phyloP scores from a whole-genome alignment of 805 yeast species.

The Saccharomycopsis fibuligera region DNA sequence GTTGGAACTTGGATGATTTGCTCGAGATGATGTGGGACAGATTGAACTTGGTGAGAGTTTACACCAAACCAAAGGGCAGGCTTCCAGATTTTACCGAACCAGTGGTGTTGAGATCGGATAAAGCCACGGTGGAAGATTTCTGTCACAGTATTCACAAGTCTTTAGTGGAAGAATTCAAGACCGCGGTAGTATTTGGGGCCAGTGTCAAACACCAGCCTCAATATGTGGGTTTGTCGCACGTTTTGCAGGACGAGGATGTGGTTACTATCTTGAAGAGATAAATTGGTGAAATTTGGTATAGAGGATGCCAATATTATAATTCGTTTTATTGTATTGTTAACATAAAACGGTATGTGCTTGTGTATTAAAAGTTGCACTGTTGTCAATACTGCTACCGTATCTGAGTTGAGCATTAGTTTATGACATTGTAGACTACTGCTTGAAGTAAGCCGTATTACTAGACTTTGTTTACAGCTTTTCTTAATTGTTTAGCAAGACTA shows the following conservation, averaged over 20 bases:
- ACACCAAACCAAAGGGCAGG: slow-evolving; percentile 93
- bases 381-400: too few relatives aligned
- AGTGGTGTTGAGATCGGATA: slow-evolving; percentile 77
- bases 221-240: slow-evolving; percentile 82
- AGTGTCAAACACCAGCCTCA: slow-evolving; percentile 98
- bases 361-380: too few relatives aligned
- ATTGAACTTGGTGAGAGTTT: slow-evolving; percentile 85
- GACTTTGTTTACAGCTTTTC: too few relatives aligned
- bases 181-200: slow-evolving; percentile 87
- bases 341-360: too few relatives aligned
- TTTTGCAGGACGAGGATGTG: slow-evolving; percentile 91
- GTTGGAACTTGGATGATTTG: slow-evolving; percentile 95
- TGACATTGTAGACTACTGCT: too few relatives aligned
- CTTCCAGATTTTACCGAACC: slow-evolving; percentile 95
- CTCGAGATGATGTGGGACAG: slow-evolving; percentile 94
- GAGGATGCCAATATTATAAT: too few relatives aligned
- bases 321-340: too few relatives aligned
- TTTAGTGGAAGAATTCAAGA: slow-evolving; percentile 86
- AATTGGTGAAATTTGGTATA: too few relatives aligned
- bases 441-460: too few relatives aligned
- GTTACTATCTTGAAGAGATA: slow-evolving; percentile 83
- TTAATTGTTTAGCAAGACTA: too few relatives aligned
- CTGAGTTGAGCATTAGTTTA: too few relatives aligned
- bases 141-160: slow-evolving; percentile 95
- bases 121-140: slow-evolving; percentile 87